Base-by-base conservation (phyloP, 2,329 filamentous ascomycete genomes). In the Arthroderma uncinatum region DNA sequence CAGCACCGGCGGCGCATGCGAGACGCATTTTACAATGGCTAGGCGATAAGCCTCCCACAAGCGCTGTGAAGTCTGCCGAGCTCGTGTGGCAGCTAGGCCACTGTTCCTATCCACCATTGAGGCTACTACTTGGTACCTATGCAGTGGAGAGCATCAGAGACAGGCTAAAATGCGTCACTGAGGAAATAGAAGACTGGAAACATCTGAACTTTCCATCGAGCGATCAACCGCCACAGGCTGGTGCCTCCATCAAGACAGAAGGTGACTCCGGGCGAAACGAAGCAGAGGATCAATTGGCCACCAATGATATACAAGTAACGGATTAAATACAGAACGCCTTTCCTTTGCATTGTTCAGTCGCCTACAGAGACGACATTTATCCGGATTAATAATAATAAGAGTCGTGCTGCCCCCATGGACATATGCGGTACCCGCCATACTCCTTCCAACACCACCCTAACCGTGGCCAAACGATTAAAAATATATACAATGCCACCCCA, bases 141-240 rank as follows among this genome's bases (percentile, higher is more conserved):
- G 92, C 93, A 1, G 92, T 97, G 37, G 92, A 98, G 71, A 96
- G 91, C 70, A 94, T 97, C 54, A 79, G 93, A 14, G 93, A 98
- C 73, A 80, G 92, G 19, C 73, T 97, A 66, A 82, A 89, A 62
- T 92, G 87, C 60, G 89, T 97, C 40, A 96, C 91, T 10, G 93
- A 97, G 71, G 93, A 98, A 75, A 81, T 94, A 63, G 89, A 94
- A 73, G 89, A 94, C 68, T 95, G 89, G 89, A 93, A 91, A 66
- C 85, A 92, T 67, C 75, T 94, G 30, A 88, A 88, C 68, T 91
- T 89, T 61, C 77, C 78, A 7, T 62, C 69, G 12, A 62, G 67
- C 23, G 73, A 75, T 36, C 62, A 67, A 40, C 66, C 64, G 40
- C 54, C 25, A 19, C 39, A 53, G 5, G 19, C 34, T 4, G 28